A percentile compares a stretch with the other conserved stretches of the same genome.
Evolutionary conservation across 129 eudicot genomes (phyloP).

Genomic region (Tanacetum coccineum): DNA sequence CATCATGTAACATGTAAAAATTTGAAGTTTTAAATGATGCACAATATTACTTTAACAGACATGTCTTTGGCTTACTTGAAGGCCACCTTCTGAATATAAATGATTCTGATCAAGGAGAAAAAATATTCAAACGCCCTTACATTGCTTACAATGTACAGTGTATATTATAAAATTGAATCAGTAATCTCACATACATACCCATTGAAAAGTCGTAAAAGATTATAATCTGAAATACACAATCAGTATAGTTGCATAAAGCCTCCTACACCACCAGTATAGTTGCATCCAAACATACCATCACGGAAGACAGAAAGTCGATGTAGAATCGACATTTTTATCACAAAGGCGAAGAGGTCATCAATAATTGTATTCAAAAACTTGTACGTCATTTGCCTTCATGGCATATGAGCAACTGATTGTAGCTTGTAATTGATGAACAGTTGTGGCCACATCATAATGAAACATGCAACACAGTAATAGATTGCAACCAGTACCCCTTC

Average conservation of each 20-base stretch:
- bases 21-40: background rate
- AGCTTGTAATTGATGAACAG: slow-evolving; percentile 91
- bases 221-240: no score
- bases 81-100: slow-evolving; percentile 80
- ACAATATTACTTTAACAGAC: background rate
- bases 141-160: no score
- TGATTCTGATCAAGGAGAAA: no score
- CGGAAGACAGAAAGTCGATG: slow-evolving; percentile 99
- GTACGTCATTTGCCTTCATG: slow-evolving; percentile 99
- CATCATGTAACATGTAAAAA: background rate
- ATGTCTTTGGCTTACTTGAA: slow-evolving; percentile 49
- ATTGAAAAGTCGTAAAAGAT: no score
- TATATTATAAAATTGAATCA: no score
- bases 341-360: slow-evolving; percentile 96
- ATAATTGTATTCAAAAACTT: slow-evolving; percentile 89
- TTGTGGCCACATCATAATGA: slow-evolving; percentile 99
- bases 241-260: no score
- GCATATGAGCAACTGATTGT: slow-evolving; percentile 92
- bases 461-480: slow-evolving; percentile 46
- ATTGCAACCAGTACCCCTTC: background rate
- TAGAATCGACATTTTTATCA: slow-evolving; percentile 88
- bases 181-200: no score
- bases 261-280: background rate
- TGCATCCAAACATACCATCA: slow-evolving; percentile 59
- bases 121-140: no score